Evolutionary conservation across 306 rosid genomes (phyloP).

Genomic region (Inga leiocalycina): DNA sequence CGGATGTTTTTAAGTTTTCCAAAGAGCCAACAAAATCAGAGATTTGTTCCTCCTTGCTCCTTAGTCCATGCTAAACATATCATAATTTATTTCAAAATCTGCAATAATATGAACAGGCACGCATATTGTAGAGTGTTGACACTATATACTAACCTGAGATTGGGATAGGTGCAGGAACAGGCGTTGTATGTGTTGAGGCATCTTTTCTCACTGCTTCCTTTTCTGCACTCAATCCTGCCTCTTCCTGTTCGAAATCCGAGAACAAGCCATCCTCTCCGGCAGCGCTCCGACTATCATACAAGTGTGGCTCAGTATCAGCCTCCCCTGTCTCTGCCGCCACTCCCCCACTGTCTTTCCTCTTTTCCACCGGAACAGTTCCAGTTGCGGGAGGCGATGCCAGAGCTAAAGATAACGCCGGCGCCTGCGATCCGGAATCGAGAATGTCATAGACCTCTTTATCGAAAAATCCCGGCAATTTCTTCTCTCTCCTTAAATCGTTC

Average conservation of each 20-base stretch:
- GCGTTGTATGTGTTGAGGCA: constrained; percentile 27
- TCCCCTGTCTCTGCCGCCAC: constrained; percentile 33
- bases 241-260: constrained; percentile 77
- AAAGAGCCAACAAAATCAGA: not conserved
- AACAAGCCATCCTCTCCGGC: constrained; percentile 69
- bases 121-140: not conserved
- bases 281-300: constrained; percentile 65
- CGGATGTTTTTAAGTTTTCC: not conserved
- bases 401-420: constrained; percentile 31
- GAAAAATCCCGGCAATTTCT: constrained; percentile 87
- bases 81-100: not conserved
- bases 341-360: constrained; percentile 14
- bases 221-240: constrained; percentile 54
- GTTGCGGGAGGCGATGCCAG: constrained; percentile 26
- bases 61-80: not conserved
- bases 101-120: not conserved
- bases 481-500: constrained; percentile 89
- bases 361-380: constrained; percentile 24
- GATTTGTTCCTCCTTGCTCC: not conserved
- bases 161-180: constrained; percentile 57
- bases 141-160: constrained; percentile 54
- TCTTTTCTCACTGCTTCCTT: constrained; percentile 49
- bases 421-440: constrained; percentile 62
- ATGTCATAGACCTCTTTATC: constrained; percentile 90
- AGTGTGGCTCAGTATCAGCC: constrained; percentile 44